phyloP scores from a whole-genome alignment of 192 early-diverging fungal genomes.

The Powellomyces hirtus region DNA sequence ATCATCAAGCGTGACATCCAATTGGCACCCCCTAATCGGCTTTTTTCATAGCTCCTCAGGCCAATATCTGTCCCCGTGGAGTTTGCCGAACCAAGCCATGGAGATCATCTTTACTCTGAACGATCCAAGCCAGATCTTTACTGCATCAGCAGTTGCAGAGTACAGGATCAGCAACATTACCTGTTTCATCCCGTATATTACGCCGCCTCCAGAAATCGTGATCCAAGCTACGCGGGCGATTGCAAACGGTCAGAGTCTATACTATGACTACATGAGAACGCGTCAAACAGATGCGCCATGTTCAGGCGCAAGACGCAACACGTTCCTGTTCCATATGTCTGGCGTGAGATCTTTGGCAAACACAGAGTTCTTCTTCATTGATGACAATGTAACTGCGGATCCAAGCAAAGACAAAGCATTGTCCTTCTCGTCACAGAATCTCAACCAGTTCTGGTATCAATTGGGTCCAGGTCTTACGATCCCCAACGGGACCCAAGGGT shows the following conservation, averaged over 20 bases:
- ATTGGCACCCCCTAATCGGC: neutral
- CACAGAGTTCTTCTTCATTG: neutral
- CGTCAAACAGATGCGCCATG: neutral
- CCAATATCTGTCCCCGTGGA: slow-evolving; percentile 8
- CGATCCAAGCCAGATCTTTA: slow-evolving; percentile 6
- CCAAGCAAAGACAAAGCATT: slow-evolving; percentile 18
- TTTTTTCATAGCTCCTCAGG: slow-evolving; percentile 8
- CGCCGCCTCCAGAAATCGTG: neutral
- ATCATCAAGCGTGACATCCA: neutral
- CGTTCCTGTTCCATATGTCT: slow-evolving; percentile 11
- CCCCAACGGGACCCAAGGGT: neutral
- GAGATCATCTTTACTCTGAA: slow-evolving; percentile 5
- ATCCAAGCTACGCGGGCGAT: neutral
- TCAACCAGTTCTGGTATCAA: neutral
- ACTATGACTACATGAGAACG: slow-evolving; percentile 5
- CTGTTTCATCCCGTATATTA: neutral
- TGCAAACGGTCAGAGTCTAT: slow-evolving; percentile 3
- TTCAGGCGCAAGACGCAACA: slow-evolving; percentile 5
- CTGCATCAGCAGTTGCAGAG: neutral
- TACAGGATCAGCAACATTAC: slow-evolving; percentile 6
- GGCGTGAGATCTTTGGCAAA: neutral
- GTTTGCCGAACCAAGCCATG: slow-evolving; percentile 11
- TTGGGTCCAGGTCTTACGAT: neutral
- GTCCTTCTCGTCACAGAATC: slow-evolving; percentile 3
- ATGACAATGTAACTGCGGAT: neutral